Base-by-base conservation (phyloP, 805 yeast genomes). In the Starmerella asiatica region DNA sequence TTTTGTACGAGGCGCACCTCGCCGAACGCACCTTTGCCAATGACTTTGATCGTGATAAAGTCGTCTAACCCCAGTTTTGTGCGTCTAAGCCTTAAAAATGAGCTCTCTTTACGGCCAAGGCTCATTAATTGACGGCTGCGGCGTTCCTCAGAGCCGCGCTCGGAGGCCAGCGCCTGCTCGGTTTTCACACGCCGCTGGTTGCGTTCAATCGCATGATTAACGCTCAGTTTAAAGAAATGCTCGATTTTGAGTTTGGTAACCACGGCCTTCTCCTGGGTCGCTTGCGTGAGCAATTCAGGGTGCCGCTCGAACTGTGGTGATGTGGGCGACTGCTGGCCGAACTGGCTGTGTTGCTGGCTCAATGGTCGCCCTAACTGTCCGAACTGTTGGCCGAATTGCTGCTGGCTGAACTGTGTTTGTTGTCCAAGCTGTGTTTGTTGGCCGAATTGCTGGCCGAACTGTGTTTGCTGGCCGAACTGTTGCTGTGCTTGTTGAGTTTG, bases 11-110 rank as follows among this genome's bases (percentile, higher is more conserved):
- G 66, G 46, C 96, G 71, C 27, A 91, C 98, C 56, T 85, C 96
- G 46, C 98, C 98, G 64, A 91, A 91, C 0, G 98, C 95, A 47
- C 98, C 98, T 58, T 91, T 91, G 36, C 98, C 98, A 48, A 75
- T 72, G 27, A 80, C 94, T 60, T 84, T 84, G 39, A 85, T 93
- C 1, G 95, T 85, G 43, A 68, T 72, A 61, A 85, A 52, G 61
- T 85, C 96, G 30, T 79, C 91, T 32, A 84, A 64, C 1, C 84
- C 71, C 39, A 85, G 65, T 54, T 85, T 72, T 1, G 95, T 85
- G 58, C 96, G 72, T 50, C 95, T 66, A 40, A 85, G 68, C 46
- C 96, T 70, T 55, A 86, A 64, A 51, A 81, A 85, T 46, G 81
- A 86, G 5, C 93, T 78, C 60, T 85, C 95, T 51, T 83, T 84